A percentile compares a stretch with the other conserved stretches of the same genome.
Evolutionary conservation across 2,329 filamentous ascomycete species (phyloP).

Genomic region (Colletotrichum sp.): DNA sequence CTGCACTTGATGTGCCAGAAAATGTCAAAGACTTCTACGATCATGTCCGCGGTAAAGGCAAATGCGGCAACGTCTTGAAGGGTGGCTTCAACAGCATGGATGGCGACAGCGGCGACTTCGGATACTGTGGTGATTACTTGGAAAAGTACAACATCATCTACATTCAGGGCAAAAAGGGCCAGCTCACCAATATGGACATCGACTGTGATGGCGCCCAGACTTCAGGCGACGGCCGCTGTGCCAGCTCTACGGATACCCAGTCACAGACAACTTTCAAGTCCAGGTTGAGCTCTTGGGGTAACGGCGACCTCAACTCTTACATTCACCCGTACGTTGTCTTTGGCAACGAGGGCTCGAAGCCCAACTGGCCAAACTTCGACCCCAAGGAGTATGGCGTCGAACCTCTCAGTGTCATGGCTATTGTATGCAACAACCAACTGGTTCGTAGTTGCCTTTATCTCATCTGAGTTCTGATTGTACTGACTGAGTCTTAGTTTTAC

Average conservation of each 20-base stretch:
- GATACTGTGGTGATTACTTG: constrained; percentile 54
- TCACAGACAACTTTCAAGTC: constrained; percentile 52
- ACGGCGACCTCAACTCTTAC: constrained; percentile 46
- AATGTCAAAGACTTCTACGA: constrained; percentile 48
- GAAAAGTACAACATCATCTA: constrained; percentile 49
- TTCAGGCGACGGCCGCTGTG: constrained; percentile 50
- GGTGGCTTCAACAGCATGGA: constrained; percentile 45
- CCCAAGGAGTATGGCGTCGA: constrained; percentile 42
- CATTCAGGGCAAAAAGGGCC: constrained; percentile 45
- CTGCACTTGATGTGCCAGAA: constrained; percentile 40
- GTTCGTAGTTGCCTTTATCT: constrained; percentile 20
- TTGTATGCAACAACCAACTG: constrained; percentile 51
- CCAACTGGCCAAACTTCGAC: constrained; percentile 36
- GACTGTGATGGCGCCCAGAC: constrained; percentile 60
- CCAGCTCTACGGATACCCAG: constrained; percentile 47
- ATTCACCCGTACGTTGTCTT: constrained; percentile 55
- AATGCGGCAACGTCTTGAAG: constrained; percentile 43
- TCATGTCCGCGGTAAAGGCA: constrained; percentile 37
- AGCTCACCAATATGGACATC: constrained; percentile 61
- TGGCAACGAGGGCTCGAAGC: constrained; percentile 41
- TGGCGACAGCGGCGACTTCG: constrained; percentile 37
- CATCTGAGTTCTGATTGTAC: neutral
- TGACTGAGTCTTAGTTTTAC: constrained; percentile 45
- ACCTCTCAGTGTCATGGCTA: constrained; percentile 53
- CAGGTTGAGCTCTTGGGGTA: constrained; percentile 40